Percentiles rank a stretch among this genome's conserved stretches.
These are phyloP conservation scores for Rhodofomes roseus DNA, from an alignment of 1,284 basidiomycete genomes.

Conservation along the genomic window DNA sequence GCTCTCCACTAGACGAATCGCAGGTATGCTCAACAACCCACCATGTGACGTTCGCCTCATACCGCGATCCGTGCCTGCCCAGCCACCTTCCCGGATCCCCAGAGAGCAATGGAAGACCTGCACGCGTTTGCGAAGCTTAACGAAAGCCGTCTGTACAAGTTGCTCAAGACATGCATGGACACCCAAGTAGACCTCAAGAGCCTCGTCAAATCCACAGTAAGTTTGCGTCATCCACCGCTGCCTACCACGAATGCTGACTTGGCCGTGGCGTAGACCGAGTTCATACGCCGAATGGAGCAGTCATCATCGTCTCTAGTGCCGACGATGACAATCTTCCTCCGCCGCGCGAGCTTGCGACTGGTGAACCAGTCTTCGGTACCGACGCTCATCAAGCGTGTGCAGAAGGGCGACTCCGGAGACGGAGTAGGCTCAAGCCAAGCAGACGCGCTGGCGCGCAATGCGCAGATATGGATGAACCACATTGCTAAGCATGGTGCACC, in stretches of 20 bases:
- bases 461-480: conserved; percentile 49
- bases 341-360: conserved; percentile 68
- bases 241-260: neutral
- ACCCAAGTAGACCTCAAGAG: conserved; percentile 79
- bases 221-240: conserved; percentile 19
- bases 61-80: neutral
- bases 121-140: conserved; percentile 84
- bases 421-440: conserved; percentile 33
- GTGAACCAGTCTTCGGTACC: conserved; percentile 86
- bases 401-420: conserved; percentile 36
- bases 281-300: conserved; percentile 73
- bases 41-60: conserved; percentile 9
- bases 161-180: conserved; percentile 81
- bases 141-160: conserved; percentile 82
- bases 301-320: conserved; percentile 55
- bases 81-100: conserved; percentile 66
- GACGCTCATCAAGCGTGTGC: conserved; percentile 68
- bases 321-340: conserved; percentile 76
- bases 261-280: conserved; percentile 57
- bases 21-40: conserved; percentile 39
- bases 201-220: conserved; percentile 74
- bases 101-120: conserved; percentile 78
- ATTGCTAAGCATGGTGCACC: conserved; percentile 80
- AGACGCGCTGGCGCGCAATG: conserved; percentile 39
- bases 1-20: conserved; percentile 52